Conservation (phyloP, 2,329 filamentous ascomycete species). For the Pestalotiopsis sp. region DNA sequence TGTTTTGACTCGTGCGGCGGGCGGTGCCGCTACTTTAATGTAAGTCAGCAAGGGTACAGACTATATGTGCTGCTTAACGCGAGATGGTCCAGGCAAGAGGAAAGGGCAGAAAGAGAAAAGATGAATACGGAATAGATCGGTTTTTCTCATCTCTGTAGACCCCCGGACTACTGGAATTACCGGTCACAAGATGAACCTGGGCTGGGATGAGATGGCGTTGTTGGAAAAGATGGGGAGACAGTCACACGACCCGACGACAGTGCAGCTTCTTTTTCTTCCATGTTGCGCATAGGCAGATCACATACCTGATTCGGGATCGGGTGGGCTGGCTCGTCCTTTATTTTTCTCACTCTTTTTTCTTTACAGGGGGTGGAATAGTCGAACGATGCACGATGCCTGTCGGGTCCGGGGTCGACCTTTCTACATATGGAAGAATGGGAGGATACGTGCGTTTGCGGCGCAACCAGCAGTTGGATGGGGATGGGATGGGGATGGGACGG, state of each 20-base stretch:
- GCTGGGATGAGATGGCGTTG: not conserved
- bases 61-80: no score
- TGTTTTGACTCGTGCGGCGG: not conserved
- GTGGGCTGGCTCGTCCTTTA: not conserved
- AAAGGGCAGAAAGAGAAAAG: not conserved
- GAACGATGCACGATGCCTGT: not conserved
- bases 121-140: not conserved
- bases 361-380: not conserved
- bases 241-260: not conserved
- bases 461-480: not conserved
- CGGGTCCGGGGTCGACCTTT: not conserved
- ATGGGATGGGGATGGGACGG: not conserved
- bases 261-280: not conserved
- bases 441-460: not conserved
- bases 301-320: not conserved
- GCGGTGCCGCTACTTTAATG: not conserved
- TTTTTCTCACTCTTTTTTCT: not conserved
- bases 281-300: not conserved
- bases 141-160: not conserved
- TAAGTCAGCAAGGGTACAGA: not conserved
- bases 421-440: not conserved
- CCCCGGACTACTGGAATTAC: not conserved
- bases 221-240: conserved; percentile 2
- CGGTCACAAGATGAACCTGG: not conserved
- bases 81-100: no score